These are phyloP conservation scores for Blastobotrys arbuscula DNA, from an alignment of 1,139 yeast genomes.

Conservation along the genomic window DNA sequence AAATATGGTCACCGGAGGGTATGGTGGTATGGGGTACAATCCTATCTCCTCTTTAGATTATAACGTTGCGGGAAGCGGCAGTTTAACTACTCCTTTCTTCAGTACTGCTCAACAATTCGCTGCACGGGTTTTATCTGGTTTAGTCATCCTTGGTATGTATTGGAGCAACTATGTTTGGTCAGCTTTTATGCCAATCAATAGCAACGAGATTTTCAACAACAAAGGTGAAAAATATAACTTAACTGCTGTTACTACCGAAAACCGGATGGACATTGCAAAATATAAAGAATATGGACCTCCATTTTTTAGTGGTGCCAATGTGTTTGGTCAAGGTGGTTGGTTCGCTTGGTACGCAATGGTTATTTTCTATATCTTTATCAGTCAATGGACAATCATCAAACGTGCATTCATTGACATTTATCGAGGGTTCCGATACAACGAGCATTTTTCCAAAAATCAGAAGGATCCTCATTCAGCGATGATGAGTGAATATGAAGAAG, in stretches of 20 bases:
- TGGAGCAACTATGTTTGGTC: constrained; percentile 50
- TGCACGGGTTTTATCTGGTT: constrained; percentile 44
- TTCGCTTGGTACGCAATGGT: constrained; percentile 27
- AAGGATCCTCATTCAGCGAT: constrained; percentile 41
- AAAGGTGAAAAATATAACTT: constrained; percentile 42
- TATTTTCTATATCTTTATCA: constrained; percentile 22
- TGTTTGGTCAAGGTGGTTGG: constrained; percentile 37
- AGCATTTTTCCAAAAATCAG: constrained; percentile 16
- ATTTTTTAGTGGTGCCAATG: constrained; percentile 36
- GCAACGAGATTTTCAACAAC: constrained; percentile 43
- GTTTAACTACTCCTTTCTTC: constrained; percentile 43
- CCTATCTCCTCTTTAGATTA: constrained; percentile 52
- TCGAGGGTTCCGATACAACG: constrained; percentile 8
- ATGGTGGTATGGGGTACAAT: constrained; percentile 53
- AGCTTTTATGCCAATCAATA: constrained; percentile 48
- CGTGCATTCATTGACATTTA: constrained; percentile 19
- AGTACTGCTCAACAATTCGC: constrained; percentile 38
- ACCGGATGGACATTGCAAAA: constrained; percentile 31
- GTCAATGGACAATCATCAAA: constrained; percentile 15
- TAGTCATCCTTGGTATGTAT: constrained; percentile 38
- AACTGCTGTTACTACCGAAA: constrained; percentile 33
- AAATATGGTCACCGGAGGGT: constrained; percentile 49
- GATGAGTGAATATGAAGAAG: constrained; percentile 52
- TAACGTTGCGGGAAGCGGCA: constrained; percentile 31
- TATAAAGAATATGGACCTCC: constrained; percentile 44